Evolutionary conservation across 495 filamentous ascomycete genomes (phyloP), one percentile per base, ranked within the genome.

Genomic region (Lepidopterella palustris): DNA sequence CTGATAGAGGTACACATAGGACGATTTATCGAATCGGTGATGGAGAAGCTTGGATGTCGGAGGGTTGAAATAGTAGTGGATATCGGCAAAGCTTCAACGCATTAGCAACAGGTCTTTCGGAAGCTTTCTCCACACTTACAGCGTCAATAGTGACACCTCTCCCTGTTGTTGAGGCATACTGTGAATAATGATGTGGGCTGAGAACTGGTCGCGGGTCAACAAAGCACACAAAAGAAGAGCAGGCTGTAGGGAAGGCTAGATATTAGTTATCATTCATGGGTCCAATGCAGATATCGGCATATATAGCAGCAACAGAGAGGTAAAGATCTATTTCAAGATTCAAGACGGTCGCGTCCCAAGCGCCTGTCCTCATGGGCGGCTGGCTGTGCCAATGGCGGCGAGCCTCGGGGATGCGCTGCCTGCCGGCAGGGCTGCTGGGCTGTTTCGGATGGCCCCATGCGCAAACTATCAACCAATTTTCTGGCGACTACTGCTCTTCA

Each of bases 11-110:
- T 95, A 96, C 39, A 96, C 76, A 65, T 95, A 95, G 13, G 89
- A 95, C 50, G 83, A 83, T 68, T 92, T 92, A 69, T 92, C 88
- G 72, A 96, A 96, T 25, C 90, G 84, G 72, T 96, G 89, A 68
- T 92, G 86, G 26, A 80, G 79, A 10, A 88, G 88, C 52, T 83
- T 87, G 23, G 79, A 76, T 1, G 81, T 80, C 2, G 90, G 88
- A 18, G 80, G 77, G 9, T 84, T 79, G 74, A 95, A 95, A 70
- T 85, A 95, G 72, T 92, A 96, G 73, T 95, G 91, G 45, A 95
- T 77, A 70, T 96, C 91, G 20, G 84, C 89, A 69, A 90, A 95
- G 67, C 91, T 96, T 72, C 42, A 15, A 20, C 26, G n/a, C 29
- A 53, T 72, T 28, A 72, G 65, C 21, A 58, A 3, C 35, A 23